Evolutionary conservation across 495 filamentous ascomycete species (phyloP).

Genomic region (Hapsidospora chrysogenum): DNA sequence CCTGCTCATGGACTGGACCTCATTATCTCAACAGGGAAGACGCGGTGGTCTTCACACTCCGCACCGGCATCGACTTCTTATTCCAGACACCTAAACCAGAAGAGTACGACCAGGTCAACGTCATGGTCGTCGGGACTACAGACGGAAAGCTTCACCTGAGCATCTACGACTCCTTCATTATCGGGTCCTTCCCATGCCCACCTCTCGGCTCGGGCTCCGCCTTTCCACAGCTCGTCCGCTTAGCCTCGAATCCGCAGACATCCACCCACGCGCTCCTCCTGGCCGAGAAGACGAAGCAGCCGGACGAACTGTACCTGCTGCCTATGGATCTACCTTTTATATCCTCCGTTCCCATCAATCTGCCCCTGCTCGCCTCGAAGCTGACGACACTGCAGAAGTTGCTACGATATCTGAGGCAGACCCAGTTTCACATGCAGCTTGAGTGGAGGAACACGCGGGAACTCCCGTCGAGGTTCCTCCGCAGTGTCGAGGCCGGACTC

Average conservation of each 20-base stretch:
- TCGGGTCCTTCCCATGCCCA: slow-evolving; percentile 45
- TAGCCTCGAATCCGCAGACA: slow-evolving; percentile 55
- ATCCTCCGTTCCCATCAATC: slow-evolving; percentile 56
- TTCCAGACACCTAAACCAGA: slow-evolving; percentile 44
- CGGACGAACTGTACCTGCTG: slow-evolving; percentile 37
- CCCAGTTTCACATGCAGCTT: slow-evolving; percentile 51
- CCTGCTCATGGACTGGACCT: too few relatives aligned
- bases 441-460: slow-evolving; percentile 77
- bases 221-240: slow-evolving; percentile 28
- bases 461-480: slow-evolving; percentile 57
- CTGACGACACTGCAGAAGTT: slow-evolving; percentile 77
- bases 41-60: slow-evolving; percentile 46
- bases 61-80: slow-evolving; percentile 51
- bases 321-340: slow-evolving; percentile 76
- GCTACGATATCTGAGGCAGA: slow-evolving; percentile 63
- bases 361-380: slow-evolving; percentile 71
- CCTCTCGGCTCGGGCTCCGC: slow-evolving; percentile 6
- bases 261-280: slow-evolving; percentile 65
- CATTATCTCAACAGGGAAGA: slow-evolving; percentile 39
- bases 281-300: slow-evolving; percentile 12
- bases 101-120: slow-evolving; percentile 58
- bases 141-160: slow-evolving; percentile 67
- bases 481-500: slow-evolving; percentile 37
- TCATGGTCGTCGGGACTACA: slow-evolving; percentile 62
- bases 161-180: slow-evolving; percentile 80